phyloP scores from a whole-genome alignment of 257 asterid species.

The Solanum stenotomum region DNA sequence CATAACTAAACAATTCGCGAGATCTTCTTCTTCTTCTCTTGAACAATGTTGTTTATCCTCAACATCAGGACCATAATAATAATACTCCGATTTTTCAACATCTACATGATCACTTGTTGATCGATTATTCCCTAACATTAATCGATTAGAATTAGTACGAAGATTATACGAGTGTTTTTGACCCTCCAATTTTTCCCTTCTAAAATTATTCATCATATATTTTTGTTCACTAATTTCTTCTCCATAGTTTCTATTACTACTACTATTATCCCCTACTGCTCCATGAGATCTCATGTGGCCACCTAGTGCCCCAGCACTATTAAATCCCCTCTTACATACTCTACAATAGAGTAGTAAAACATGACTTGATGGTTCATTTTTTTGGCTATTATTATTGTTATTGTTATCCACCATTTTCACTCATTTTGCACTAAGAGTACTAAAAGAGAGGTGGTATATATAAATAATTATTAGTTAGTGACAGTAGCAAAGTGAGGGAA shows the following conservation, averaged over 20 bases:
- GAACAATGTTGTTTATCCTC: background rate
- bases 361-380: slow-evolving; percentile 2
- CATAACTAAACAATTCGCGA: slow-evolving; percentile 72
- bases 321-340: slow-evolving; percentile 33
- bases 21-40: slow-evolving; percentile 66
- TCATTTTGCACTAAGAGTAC: background rate
- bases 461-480: slow-evolving; percentile 12
- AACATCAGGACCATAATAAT: background rate
- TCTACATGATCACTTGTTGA: slow-evolving; percentile 2
- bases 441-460: background rate
- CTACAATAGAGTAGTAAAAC: slow-evolving; percentile 30
- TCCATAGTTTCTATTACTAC: background rate
- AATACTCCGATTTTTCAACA: background rate
- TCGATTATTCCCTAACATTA: background rate
- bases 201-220: background rate
- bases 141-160: slow-evolving; percentile 37
- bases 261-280: slow-evolving; percentile 10
- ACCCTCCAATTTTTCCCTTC: slow-evolving; percentile 6
- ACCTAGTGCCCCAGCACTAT: slow-evolving; percentile 46
- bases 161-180: slow-evolving; percentile 49
- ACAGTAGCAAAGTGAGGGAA: slow-evolving; percentile 29
- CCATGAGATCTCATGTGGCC: slow-evolving; percentile 64
- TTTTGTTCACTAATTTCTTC: slow-evolving; percentile 9
- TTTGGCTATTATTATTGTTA: background rate
- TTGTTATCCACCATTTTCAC: slow-evolving; percentile 11